These are phyloP conservation scores for Wickerhamomyces kurtzmanii DNA, from an alignment of 805 yeast species.

Conservation along the genomic window DNA sequence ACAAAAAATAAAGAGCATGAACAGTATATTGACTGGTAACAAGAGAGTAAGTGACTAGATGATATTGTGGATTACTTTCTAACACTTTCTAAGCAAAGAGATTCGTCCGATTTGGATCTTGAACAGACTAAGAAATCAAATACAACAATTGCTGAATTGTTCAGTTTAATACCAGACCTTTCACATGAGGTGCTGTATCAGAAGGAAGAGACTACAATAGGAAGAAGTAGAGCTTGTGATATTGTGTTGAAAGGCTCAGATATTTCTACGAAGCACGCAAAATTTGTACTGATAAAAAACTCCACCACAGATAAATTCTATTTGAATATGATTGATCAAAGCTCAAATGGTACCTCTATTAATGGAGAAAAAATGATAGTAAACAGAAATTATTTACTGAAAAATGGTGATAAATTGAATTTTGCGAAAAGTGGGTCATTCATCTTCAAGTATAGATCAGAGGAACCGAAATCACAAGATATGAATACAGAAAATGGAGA, in stretches of 20 bases:
- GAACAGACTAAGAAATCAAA: constrained; percentile 2
- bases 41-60: constrained; percentile 6
- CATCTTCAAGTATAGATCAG: constrained; percentile 31
- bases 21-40: no score
- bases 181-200: constrained; percentile 21
- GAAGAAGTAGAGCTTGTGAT: constrained; percentile 55
- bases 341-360: constrained; percentile 57
- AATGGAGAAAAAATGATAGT: constrained; percentile 46
- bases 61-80: not conserved
- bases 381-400: constrained; percentile 36
- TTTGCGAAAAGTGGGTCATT: constrained; percentile 47
- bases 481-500: constrained; percentile 7
- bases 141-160: constrained; percentile 11
- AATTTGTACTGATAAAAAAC: constrained; percentile 31
- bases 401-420: constrained; percentile 54
- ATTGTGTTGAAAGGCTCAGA: constrained; percentile 43
- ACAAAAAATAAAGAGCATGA: constrained; percentile 1
- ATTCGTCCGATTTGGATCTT: constrained; percentile 12
- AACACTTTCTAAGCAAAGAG: constrained; percentile 1
- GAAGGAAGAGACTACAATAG: constrained; percentile 27
- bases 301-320: constrained; percentile 22
- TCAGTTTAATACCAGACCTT: constrained; percentile 21
- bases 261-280: constrained; percentile 59
- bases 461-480: constrained; percentile 6
- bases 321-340: constrained; percentile 41